Percentiles rank a stretch among this genome's conserved stretches.
Conservation (phyloP, 2,329 filamentous ascomycete genomes). For the Laburnicola sp. region DNA sequence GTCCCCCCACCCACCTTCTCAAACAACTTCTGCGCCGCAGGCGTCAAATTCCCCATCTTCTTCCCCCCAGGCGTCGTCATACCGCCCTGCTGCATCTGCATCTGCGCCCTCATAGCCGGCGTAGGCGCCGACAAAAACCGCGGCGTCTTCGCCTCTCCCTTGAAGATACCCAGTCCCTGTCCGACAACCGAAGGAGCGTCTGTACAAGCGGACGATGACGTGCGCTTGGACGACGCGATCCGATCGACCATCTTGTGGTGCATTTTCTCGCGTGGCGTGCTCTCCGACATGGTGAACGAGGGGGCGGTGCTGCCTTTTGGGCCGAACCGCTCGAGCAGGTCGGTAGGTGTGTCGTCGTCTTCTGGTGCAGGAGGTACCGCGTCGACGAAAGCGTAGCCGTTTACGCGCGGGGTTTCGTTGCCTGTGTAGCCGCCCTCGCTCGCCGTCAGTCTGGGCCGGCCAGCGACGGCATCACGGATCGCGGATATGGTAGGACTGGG, state of each 20-base stretch:
- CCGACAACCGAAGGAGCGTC: constrained; percentile 49
- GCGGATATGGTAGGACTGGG: constrained; percentile 83
- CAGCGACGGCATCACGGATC: constrained; percentile 79
- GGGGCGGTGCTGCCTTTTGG: constrained; percentile 22
- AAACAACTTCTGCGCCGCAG: constrained; percentile 65
- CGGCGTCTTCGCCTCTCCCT: constrained; percentile 49
- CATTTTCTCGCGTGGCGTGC: constrained; percentile 71
- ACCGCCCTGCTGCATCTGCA: not conserved
- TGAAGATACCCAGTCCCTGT: constrained; percentile 33
- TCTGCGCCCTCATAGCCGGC: constrained; percentile 68
- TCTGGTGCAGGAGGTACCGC: constrained; percentile 79
- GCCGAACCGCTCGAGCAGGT: constrained; percentile 52
- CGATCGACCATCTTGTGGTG: constrained; percentile 67
- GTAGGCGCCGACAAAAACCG: constrained; percentile 75
- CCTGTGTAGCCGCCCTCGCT: constrained; percentile 65
- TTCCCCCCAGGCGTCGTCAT: constrained; percentile 39
- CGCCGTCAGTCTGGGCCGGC: constrained; percentile 64
- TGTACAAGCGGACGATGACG: constrained; percentile 30
- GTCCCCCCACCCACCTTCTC: constrained; percentile 46
- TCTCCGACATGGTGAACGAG: constrained; percentile 74
- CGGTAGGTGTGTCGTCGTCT: constrained; percentile 44
- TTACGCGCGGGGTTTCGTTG: constrained; percentile 83
- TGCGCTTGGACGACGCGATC: constrained; percentile 19
- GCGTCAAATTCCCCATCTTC: constrained; percentile 65
- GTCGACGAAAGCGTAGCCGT: constrained; percentile 93